These are phyloP conservation scores for Fusarium luffae DNA, from an alignment of 2,329 filamentous ascomycete genomes.

Conservation along the genomic window DNA sequence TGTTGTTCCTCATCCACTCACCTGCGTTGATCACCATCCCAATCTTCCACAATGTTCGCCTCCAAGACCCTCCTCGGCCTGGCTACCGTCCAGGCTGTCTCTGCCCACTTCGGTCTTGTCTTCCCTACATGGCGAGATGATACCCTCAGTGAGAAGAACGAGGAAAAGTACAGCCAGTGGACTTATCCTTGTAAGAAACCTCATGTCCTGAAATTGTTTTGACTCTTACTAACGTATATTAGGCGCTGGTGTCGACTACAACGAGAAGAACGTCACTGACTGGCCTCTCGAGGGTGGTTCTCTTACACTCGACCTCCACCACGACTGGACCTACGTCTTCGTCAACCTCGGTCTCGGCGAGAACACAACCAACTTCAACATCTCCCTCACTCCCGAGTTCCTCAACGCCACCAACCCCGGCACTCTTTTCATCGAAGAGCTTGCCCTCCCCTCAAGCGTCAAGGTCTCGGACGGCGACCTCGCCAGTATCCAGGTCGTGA, in stretches of 20 bases:
- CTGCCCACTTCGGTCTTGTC: constrained; percentile 61
- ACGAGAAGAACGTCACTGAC: constrained; percentile 60
- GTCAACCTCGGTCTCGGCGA: constrained; percentile 64
- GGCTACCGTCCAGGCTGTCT: constrained; percentile 51
- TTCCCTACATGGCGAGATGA: constrained; percentile 63
- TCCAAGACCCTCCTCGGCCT: constrained; percentile 50
- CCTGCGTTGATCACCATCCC: not conserved
- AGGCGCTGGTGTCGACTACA: constrained; percentile 62
- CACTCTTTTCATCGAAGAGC: constrained; percentile 71
- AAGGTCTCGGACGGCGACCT: constrained; percentile 68
- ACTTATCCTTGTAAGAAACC: constrained; percentile 60
- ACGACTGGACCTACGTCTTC: constrained; percentile 64
- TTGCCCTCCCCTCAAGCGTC: constrained; percentile 62
- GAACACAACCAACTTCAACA: constrained; percentile 73
- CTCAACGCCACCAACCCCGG: constrained; percentile 70
- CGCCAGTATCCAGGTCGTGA: constrained; percentile 77
- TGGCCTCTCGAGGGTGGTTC: constrained; percentile 64
- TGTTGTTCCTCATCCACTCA: constrained; percentile 3
- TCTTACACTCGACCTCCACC: constrained; percentile 61
- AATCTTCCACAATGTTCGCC: constrained; percentile 44
- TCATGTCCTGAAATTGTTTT: not conserved
- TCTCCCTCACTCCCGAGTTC: constrained; percentile 70
- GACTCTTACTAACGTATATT: constrained; percentile 2
- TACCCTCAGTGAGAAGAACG: constrained; percentile 54
- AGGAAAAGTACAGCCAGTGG: constrained; percentile 60